Evolutionary conservation across 228 moss, liverwort and hornwort genomes (phyloP), one percentile per base, ranked within the genome.

Genomic region (Sphagnum fallax): DNA sequence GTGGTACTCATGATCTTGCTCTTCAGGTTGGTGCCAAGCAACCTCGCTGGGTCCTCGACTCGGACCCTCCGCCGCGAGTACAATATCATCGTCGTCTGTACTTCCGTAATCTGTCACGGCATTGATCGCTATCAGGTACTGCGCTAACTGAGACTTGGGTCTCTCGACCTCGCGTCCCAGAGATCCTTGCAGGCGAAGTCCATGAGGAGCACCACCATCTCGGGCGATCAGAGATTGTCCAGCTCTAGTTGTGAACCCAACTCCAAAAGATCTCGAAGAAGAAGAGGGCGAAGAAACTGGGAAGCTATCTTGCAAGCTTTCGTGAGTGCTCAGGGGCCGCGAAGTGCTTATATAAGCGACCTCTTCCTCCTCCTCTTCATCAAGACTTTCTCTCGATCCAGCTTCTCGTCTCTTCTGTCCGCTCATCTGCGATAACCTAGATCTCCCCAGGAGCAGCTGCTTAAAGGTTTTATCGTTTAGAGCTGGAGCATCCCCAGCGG

Each of bases 31-130:
- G 8, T 76, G 79, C 85, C 85, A 85, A 18, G 81, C 85, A 60
- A 77, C 78, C 57, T 85, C 85, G 63, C 82, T 85, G 5, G 85
- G 85, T 49, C 85, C 85, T 72, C 82, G 81, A 32, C 82, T 86
- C 4, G 82, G 85, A 49, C 85, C 85, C 70, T 86, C 85, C 1
- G 32, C 32, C 32, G 32, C 32, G 32, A 32, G 32, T 0, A 82
- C 65, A 63, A 72, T 70, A 6, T 74, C 62, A 52, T 79, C 77
- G 6, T 82, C 85, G 52, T 75, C 79, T 48, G 78, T 76, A 55
- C 49, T 52, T 59, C 72, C 75, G 32, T 72, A 53, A 62, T 66
- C 74, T 5, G 67, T 64, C 63, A 70, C 7, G 6, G 81, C 59
- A 1, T 74, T 68, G 6, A 77, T 75, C 15, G 79, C 79, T 75